Percentiles rank a stretch among this genome's conserved stretches.
phyloP scores from a whole-genome alignment of 1,139 yeast species.

The Saccharomycopsis hybrid region DNA sequence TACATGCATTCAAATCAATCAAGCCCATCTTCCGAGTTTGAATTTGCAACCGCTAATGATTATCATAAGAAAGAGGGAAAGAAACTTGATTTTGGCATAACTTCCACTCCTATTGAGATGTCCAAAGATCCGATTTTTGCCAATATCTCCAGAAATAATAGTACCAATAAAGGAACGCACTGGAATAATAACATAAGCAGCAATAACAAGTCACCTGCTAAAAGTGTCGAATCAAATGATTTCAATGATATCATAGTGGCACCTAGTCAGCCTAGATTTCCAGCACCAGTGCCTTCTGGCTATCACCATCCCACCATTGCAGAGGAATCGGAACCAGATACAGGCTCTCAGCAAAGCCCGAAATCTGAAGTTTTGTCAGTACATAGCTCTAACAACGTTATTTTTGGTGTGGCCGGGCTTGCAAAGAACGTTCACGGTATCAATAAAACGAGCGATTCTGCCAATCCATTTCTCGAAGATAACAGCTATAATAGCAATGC shows the following conservation, averaged over 20 bases:
- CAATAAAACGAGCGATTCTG: not conserved
- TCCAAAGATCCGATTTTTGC: constrained; percentile 21
- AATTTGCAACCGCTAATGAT: constrained; percentile 16
- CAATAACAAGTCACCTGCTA: not conserved
- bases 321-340: constrained; percentile 5
- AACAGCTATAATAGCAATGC: too few relatives aligned
- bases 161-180: not conserved
- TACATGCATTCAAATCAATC: constrained; percentile 12
- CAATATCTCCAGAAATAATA: constrained; percentile 10
- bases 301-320: constrained; percentile 4
- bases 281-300: constrained; percentile 1
- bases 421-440: not conserved
- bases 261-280: constrained; percentile 3
- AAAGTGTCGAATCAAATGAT: not conserved
- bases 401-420: not conserved
- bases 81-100: constrained; percentile 18
- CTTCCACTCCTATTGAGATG: constrained; percentile 20
- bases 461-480: too few relatives aligned
- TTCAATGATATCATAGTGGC: not conserved
- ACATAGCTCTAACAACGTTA: not conserved
- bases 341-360: not conserved
- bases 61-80: constrained; percentile 4
- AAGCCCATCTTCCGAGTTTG: constrained; percentile 12
- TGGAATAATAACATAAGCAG: too few relatives aligned
- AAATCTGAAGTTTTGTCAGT: too few relatives aligned